These are phyloP conservation scores for Thelephora aurantiotincta DNA, from an alignment of 768 basidiomycete species.

Conservation along the genomic window DNA sequence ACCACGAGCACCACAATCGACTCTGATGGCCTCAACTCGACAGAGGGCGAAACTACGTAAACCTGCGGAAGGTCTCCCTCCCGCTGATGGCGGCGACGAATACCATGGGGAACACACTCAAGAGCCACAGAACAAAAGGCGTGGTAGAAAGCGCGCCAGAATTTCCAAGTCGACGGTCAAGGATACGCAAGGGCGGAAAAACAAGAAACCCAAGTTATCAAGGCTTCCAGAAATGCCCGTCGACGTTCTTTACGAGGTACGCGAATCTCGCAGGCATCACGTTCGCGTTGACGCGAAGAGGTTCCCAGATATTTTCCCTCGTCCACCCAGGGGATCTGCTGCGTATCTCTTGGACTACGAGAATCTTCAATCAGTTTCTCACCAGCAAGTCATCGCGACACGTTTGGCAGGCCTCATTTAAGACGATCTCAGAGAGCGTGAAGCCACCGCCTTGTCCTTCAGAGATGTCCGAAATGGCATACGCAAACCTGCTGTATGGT, in stretches of 20 bases:
- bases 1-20: too few species aligned
- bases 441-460: slow-evolving; percentile 8
- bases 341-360: slow-evolving; percentile 7
- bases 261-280: neutral
- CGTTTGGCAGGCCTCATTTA: slow-evolving; percentile 6
- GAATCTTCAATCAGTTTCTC: slow-evolving; percentile 6
- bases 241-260: neutral
- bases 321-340: slow-evolving; percentile 10
- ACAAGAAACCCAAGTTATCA: neutral
- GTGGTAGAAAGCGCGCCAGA: too few species aligned
- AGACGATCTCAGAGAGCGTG: slow-evolving; percentile 1
- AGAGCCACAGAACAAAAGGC: too few species aligned
- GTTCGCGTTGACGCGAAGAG: neutral
- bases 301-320: slow-evolving; percentile 4
- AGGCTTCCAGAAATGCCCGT: neutral
- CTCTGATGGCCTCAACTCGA: too few species aligned
- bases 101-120: too few species aligned
- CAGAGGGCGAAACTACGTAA: too few species aligned
- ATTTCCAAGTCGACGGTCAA: too few species aligned
- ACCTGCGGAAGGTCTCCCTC: too few species aligned
- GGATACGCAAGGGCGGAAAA: neutral
- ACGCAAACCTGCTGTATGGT: neutral
- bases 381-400: slow-evolving; percentile 4
- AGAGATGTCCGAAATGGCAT: slow-evolving; percentile 7
- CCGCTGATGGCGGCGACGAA: too few species aligned